Conservation (phyloP, 495 filamentous ascomycete species). For the Trichoderma erinaceum region DNA sequence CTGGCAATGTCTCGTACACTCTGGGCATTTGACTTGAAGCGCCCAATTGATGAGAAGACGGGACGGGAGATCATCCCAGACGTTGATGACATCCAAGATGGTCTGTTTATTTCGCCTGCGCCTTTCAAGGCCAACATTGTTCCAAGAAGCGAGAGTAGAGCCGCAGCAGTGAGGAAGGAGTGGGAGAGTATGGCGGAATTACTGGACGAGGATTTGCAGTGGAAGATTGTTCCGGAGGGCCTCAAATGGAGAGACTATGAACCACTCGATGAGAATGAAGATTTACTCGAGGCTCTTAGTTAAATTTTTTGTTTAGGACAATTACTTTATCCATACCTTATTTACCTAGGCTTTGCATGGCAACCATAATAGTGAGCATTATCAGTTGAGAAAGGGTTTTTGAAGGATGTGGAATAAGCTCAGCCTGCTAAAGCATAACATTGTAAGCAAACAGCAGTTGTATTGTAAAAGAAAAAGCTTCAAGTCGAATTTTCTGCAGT, state of each 20-base stretch:
- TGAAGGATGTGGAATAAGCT: too few species aligned
- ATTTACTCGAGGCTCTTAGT: neutral
- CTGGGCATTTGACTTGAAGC: constrained; percentile 46
- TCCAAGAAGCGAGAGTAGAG: constrained; percentile 27
- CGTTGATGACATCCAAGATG: constrained; percentile 36
- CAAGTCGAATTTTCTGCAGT: too few species aligned
- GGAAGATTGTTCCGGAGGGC: constrained; percentile 22
- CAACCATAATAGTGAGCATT: too few species aligned
- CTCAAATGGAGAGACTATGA: constrained; percentile 14
- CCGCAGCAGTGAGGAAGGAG: constrained; percentile 27
- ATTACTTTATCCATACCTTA: too few species aligned
- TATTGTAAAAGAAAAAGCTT: too few species aligned
- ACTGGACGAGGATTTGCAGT: constrained; percentile 23
- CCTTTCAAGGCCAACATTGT: constrained; percentile 32
- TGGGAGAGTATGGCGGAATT: constrained; percentile 29
- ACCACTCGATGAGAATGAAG: neutral
- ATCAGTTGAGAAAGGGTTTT: too few species aligned
- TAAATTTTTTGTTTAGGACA: neutral
- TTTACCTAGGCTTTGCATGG: too few species aligned
- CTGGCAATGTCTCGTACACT: constrained; percentile 45
- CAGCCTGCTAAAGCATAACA: too few species aligned
- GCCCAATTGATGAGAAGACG: constrained; percentile 24
- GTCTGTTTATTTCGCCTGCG: constrained; percentile 39
- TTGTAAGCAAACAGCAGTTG: too few species aligned
- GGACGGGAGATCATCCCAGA: constrained; percentile 36